Evolutionary conservation across 2,329 filamentous ascomycete species (phyloP), one percentile per base, ranked within the genome.

Genomic region (Diplodia intermedia): DNA sequence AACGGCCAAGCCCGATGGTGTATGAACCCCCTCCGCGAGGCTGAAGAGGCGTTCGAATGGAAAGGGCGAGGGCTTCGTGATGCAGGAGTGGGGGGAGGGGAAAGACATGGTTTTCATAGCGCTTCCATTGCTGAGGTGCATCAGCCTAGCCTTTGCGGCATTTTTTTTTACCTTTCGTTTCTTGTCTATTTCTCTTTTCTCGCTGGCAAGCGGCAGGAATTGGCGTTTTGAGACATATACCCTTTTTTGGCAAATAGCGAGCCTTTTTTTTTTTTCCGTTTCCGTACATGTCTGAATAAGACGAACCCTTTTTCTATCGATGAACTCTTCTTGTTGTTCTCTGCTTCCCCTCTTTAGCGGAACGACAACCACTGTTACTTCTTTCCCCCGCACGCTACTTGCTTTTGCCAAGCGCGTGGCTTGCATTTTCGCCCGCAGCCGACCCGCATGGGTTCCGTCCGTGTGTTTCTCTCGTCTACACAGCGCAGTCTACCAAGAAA

Each of bases 1-100:
- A 68, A 8, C 71, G 73, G 47, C 69, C 69, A 40, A 71, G 67
- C 9, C 72, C 72, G 56, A 80, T 80, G 78, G 71, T 74, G 50
- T 80, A 80, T 71, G 70, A 60, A 18, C 60, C 50, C 20, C 26
- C 50, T 8, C 50, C 50, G 50, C 14, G 20, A 26, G 50, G 50
- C 50, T 53, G 23, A 53, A 53, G 50, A 53, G 50, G 50, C 50
- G 50, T 26, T 53, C 14, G 50, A 53, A 53, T 7, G 20, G 43
- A 47, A 47, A n/a, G 7, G 43, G 15, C 5, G 43, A 3, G 18
- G 43, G 11, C 49, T 33, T 26, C n/a, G 40, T 61, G 40, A 4
- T 33, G 20, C 26, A 61, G 29, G 26, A 61, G 57, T 33, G 57
- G 40, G 57, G 54, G 43, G 43, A 47, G 38, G 23, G 43, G 43